A percentile compares a stretch with the other conserved stretches of the same genome.
phyloP scores from a whole-genome alignment of 2,329 filamentous ascomycete species.

The Penicillium sp. region DNA sequence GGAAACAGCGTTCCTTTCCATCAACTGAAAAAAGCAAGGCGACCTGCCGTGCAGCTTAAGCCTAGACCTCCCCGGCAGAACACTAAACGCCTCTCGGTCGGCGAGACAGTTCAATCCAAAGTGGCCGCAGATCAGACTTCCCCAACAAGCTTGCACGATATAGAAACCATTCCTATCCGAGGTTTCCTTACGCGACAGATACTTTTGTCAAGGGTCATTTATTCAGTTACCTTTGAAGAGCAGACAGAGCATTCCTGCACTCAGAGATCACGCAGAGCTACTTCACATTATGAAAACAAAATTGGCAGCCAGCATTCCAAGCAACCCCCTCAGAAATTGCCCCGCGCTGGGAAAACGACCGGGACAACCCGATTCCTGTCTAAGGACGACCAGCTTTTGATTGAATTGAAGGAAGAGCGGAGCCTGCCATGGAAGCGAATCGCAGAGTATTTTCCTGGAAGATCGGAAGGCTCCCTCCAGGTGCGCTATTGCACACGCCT shows the following conservation, averaged over 20 bases:
- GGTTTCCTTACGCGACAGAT: slow-evolving; percentile 13
- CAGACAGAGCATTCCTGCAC: slow-evolving; percentile 8
- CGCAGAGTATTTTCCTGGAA: slow-evolving; percentile 12
- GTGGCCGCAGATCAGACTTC: neutral
- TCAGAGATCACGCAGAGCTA: neutral
- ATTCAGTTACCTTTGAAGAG: slow-evolving; percentile 16
- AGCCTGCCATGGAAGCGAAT: slow-evolving; percentile 9
- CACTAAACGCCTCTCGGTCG: slow-evolving; percentile 1
- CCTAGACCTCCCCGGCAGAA: slow-evolving; percentile 4
- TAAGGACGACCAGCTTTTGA: slow-evolving; percentile 14
- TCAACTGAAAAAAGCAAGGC: neutral
- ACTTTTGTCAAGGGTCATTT: slow-evolving; percentile 12
- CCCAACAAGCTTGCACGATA: slow-evolving; percentile 8
- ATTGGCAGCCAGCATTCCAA: too few relatives aligned
- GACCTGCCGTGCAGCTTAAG: neutral
- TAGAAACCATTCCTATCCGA: slow-evolving; percentile 15
- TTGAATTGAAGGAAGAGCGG: slow-evolving; percentile 15
- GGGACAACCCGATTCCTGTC: neutral
- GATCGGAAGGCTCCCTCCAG: slow-evolving; percentile 11
- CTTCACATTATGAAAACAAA: neutral
- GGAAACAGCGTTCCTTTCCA: slow-evolving; percentile 1
- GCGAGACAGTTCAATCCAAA: slow-evolving; percentile 3
- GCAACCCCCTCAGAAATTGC: neutral
- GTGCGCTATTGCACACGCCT: slow-evolving; percentile 13
- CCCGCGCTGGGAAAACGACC: slow-evolving; percentile 6